Evolutionary conservation across 2,329 filamentous ascomycete genomes (phyloP).

Genomic region (Pseudopyricularia javanii): DNA sequence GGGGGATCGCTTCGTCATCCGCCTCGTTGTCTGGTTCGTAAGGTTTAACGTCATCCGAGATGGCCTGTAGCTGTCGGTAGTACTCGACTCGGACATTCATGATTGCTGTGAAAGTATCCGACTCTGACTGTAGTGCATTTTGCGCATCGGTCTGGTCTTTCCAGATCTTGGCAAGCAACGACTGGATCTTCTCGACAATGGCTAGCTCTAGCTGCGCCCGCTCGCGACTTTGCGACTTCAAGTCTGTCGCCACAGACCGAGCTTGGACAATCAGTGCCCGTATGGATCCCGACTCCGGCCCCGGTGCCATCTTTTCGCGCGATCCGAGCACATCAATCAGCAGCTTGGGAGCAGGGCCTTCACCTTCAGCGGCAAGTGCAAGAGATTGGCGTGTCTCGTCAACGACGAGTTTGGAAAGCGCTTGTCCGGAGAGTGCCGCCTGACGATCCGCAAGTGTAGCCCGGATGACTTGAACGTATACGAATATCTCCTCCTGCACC

Average conservation of each 20-base stretch:
- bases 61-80: slow-evolving; percentile 76
- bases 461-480: slow-evolving; percentile 69
- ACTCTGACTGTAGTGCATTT: slow-evolving; percentile 49
- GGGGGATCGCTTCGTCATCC: background rate
- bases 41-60: slow-evolving; percentile 78
- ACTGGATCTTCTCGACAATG: slow-evolving; percentile 55
- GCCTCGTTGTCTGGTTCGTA: slow-evolving; percentile 40
- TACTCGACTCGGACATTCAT: slow-evolving; percentile 85
- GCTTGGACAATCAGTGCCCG: slow-evolving; percentile 59
- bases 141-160: slow-evolving; percentile 35
- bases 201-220: slow-evolving; percentile 50
- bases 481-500: slow-evolving; percentile 78
- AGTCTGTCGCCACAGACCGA: slow-evolving; percentile 38
- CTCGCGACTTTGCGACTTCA: slow-evolving; percentile 6
- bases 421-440: slow-evolving; percentile 62
- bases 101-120: slow-evolving; percentile 60
- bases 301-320: slow-evolving; percentile 35
- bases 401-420: slow-evolving; percentile 56
- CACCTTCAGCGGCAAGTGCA: slow-evolving; percentile 43
- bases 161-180: slow-evolving; percentile 22
- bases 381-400: slow-evolving; percentile 58
- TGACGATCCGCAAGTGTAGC: slow-evolving; percentile 69
- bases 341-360: slow-evolving; percentile 60
- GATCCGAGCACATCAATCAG: slow-evolving; percentile 36
- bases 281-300: slow-evolving; percentile 46